phyloP scores from a whole-genome alignment of 306 rosid species.

The Ormosia semicastrata region DNA sequence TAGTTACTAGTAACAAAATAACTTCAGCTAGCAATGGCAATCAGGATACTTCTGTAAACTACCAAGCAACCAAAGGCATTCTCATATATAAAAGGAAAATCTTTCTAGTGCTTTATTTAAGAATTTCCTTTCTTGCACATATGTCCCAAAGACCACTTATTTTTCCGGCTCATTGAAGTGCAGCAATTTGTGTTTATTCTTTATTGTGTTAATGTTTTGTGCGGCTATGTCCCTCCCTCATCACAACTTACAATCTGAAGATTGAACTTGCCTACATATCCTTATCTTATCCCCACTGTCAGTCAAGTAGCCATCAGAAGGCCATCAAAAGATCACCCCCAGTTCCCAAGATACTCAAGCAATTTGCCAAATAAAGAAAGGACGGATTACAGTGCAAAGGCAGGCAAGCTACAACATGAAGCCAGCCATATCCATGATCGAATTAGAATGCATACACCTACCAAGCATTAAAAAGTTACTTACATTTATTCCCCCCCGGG shows the following conservation, averaged over 20 bases:
- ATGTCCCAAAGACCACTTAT: not conserved
- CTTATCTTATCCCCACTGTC: not conserved
- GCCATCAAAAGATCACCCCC: not conserved
- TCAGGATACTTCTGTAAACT: not conserved
- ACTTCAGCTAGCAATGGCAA: not conserved
- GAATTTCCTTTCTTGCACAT: not conserved
- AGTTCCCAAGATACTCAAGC: not conserved
- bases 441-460: not conserved
- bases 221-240: too few relatives aligned
- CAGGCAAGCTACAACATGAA: not conserved
- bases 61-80: not conserved
- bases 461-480: not conserved
- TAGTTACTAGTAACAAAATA: not conserved
- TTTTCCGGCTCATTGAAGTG: not conserved
- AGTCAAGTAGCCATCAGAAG: not conserved
- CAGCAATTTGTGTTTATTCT: not conserved
- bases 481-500: too few relatives aligned
- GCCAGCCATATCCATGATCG: not conserved
- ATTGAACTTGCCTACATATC: not conserved
- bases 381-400: not conserved
- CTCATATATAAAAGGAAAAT: not conserved
- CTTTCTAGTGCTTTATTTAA: not conserved
- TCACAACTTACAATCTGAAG: not conserved
- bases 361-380: not conserved
- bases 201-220: not conserved